Percentiles rank a stretch among this genome's conserved stretches.
phyloP scores from a whole-genome alignment of 1,284 basidiomycete genomes.

The Heterobasidion parviporum region DNA sequence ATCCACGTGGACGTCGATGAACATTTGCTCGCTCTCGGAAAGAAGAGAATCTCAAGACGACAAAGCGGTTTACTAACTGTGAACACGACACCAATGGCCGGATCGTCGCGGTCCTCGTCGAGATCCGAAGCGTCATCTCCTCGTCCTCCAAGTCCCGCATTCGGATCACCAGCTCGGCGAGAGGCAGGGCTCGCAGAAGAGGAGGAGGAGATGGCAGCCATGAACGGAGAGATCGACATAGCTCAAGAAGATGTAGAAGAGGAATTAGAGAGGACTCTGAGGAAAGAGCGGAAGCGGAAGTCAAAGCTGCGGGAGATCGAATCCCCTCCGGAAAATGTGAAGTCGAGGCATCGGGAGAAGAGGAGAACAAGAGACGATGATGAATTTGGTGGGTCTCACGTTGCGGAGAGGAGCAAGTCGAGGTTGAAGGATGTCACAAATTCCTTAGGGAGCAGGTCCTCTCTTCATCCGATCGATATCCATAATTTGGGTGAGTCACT shows the following conservation, averaged over 20 bases:
- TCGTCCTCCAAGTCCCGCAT: constrained; percentile 54
- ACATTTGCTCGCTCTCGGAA: constrained; percentile 21
- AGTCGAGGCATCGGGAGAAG: constrained; percentile 20
- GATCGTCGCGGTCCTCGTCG: constrained; percentile 19
- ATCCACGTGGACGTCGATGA: constrained; percentile 22
- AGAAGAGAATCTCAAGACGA: constrained; percentile 47
- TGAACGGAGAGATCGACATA: constrained; percentile 17
- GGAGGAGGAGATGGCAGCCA: constrained; percentile 40
- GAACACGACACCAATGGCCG: constrained; percentile 14
- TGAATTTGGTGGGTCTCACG: constrained; percentile 20
- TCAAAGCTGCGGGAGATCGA: constrained; percentile 23
- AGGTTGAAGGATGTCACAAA: constrained; percentile 60
- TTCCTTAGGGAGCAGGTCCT: constrained; percentile 30
- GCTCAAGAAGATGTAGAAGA: constrained; percentile 4
- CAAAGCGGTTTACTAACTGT: constrained; percentile 55
- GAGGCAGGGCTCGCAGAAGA: constrained; percentile 49
- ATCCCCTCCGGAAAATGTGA: constrained; percentile 15
- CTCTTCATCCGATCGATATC: constrained; percentile 29
- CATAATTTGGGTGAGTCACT: constrained; percentile 22
- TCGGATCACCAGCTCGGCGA: constrained; percentile 52
- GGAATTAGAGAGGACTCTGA: constrained; percentile 16
- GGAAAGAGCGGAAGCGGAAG: constrained; percentile 27
- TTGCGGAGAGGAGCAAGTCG: constrained; percentile 28
- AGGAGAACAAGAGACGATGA: constrained; percentile 24
- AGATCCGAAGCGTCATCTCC: constrained; percentile 23